Evolutionary conservation across 441 rosid genomes (phyloP).

Genomic region (Codiaeum variegatum): DNA sequence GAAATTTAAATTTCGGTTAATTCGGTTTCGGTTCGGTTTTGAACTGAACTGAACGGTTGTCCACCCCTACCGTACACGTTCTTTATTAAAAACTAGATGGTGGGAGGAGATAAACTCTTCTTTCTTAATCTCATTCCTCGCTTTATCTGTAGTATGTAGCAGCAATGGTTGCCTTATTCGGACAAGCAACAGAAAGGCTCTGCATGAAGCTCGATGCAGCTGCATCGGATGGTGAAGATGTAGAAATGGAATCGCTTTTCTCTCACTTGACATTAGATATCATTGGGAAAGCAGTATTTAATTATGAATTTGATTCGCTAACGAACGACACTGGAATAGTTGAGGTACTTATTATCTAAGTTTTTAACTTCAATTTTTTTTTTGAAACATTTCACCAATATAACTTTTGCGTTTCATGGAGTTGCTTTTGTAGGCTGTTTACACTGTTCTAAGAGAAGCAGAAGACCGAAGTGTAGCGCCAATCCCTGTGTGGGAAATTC

Average conservation of each 20-base stretch:
- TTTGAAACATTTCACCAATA: constrained; percentile 12
- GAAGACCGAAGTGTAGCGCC: constrained; percentile 95
- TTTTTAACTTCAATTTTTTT: constrained; percentile 7
- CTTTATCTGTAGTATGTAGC: constrained; percentile 68
- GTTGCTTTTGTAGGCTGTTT: constrained; percentile 63
- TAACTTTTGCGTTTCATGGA: not conserved
- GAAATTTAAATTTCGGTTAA: too few relatives aligned
- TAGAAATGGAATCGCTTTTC: constrained; percentile 96
- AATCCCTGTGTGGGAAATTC: constrained; percentile 89
- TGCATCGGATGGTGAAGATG: constrained; percentile 75
- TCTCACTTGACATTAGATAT: constrained; percentile 90
- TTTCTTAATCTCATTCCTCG: constrained; percentile 15
- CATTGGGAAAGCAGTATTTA: constrained; percentile 95
- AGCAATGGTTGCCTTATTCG: constrained; percentile 86
- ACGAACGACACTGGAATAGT: constrained; percentile 91
- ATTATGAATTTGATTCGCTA: constrained; percentile 89
- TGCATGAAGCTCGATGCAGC: constrained; percentile 78
- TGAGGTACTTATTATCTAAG: constrained; percentile 48
- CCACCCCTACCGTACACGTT: too few relatives aligned
- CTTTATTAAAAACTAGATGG: not conserved
- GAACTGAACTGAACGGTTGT: too few relatives aligned
- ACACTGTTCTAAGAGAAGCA: constrained; percentile 87
- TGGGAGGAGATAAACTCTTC: not conserved
- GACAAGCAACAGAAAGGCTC: constrained; percentile 88
- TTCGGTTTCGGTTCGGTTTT: too few relatives aligned